Conservation (phyloP, 495 filamentous ascomycete species). For the Tuber brumale region DNA sequence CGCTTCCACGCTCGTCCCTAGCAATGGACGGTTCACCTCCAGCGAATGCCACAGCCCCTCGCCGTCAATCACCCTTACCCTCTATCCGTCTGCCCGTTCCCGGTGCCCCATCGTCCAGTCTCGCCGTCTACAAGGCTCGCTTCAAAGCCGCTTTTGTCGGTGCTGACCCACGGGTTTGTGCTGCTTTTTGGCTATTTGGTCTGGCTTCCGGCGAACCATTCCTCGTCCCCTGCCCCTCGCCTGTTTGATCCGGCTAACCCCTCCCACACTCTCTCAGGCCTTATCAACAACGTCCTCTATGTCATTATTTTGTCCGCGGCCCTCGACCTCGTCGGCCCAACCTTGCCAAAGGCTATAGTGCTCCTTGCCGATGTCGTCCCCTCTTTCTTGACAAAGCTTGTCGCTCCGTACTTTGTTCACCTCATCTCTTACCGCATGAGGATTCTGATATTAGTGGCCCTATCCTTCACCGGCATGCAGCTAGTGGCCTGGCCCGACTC, state of each 20-base stretch:
- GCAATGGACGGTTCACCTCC: background rate
- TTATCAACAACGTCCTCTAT: constrained; percentile 97
- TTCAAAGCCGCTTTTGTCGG: constrained; percentile 58
- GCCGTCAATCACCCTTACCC: constrained; percentile 32
- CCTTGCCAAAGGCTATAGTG: constrained; percentile 80
- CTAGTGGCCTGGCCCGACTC: constrained; percentile 68
- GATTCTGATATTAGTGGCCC: constrained; percentile 61
- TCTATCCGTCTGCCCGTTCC: constrained; percentile 60
- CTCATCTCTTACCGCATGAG: constrained; percentile 69
- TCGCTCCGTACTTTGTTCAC: constrained; percentile 91
- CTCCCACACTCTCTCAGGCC: constrained; percentile 50
- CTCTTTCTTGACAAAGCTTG: constrained; percentile 77
- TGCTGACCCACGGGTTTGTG: constrained; percentile 64
- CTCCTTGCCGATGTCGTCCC: constrained; percentile 89
- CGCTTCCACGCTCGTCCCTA: background rate
- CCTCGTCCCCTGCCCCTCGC: background rate
- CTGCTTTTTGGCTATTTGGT: constrained; percentile 94
- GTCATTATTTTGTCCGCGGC: constrained; percentile 95
- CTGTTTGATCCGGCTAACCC: constrained; percentile 26
- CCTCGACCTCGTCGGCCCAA: constrained; percentile 82
- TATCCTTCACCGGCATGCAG: constrained; percentile 79
- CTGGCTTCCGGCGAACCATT: constrained; percentile 32
- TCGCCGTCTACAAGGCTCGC: constrained; percentile 61
- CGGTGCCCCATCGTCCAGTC: constrained; percentile 66
- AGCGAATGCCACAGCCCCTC: background rate